These are phyloP conservation scores for Sclerotinia glacialis DNA, from an alignment of 2,329 filamentous ascomycete genomes.

Conservation along the genomic window DNA sequence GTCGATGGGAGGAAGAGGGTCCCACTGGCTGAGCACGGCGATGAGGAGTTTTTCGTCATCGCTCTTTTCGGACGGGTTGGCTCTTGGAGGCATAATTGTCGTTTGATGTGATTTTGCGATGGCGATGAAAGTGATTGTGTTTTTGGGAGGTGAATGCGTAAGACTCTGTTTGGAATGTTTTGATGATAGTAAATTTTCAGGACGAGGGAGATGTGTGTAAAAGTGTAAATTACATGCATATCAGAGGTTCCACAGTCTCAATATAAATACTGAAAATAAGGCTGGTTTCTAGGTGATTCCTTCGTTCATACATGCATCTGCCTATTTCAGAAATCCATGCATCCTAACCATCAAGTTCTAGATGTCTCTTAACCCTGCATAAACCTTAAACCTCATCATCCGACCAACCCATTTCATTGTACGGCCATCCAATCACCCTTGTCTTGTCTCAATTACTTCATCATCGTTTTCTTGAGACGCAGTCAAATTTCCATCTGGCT, in stretches of 20 bases:
- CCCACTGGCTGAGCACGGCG: background rate
- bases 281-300: background rate
- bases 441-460: no score
- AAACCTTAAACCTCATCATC: background rate
- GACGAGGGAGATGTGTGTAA: no score
- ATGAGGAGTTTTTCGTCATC: slow-evolving; percentile 4
- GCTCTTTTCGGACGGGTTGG: background rate
- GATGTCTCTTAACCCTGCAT: background rate
- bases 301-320: background rate
- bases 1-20: background rate
- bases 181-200: background rate
- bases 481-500: background rate
- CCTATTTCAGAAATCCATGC: background rate
- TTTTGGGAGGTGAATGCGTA: background rate
- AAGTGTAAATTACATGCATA: background rate
- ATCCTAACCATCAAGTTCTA: background rate
- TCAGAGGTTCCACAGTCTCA: background rate
- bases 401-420: background rate
- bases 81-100: background rate
- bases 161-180: background rate
- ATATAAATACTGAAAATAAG: background rate
- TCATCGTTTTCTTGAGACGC: background rate
- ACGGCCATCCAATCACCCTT: background rate
- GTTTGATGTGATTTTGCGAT: background rate
- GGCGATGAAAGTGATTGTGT: background rate